Conservation (phyloP, 768 basidiomycete genomes). For the Tylopilus balloui region DNA sequence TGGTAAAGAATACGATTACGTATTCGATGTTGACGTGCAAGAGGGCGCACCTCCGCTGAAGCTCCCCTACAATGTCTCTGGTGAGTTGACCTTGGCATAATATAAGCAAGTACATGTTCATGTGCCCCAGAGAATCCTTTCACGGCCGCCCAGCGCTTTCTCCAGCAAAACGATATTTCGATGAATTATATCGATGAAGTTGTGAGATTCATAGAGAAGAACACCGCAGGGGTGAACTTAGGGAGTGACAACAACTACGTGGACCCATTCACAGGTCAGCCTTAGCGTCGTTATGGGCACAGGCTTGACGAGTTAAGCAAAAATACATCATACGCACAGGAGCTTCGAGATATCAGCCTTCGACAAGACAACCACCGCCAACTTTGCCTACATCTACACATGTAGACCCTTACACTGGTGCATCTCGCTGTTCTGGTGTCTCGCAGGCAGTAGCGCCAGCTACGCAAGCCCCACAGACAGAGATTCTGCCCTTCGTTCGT, state of each 20-base stretch:
- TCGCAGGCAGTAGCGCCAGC: slow-evolving; percentile 32
- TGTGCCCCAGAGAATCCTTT: slow-evolving; percentile 77
- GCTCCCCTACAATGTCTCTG: slow-evolving; percentile 86
- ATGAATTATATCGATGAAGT: slow-evolving; percentile 83
- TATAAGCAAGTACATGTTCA: not conserved
- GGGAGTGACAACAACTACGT: slow-evolving; percentile 59
- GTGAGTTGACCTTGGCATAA: slow-evolving; percentile 37
- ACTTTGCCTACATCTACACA: slow-evolving; percentile 36
- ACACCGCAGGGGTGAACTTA: slow-evolving; percentile 73
- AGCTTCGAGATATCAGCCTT: slow-evolving; percentile 58
- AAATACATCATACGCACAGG: slow-evolving; percentile 34
- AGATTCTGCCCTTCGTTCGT: slow-evolving; percentile 51
- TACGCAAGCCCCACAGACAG: slow-evolving; percentile 32
- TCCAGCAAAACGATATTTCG: slow-evolving; percentile 80
- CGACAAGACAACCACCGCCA: slow-evolving; percentile 31
- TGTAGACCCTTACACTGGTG: slow-evolving; percentile 71
- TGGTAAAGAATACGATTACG: slow-evolving; percentile 96
- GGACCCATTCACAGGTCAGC: slow-evolving; percentile 86
- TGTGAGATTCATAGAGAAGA: slow-evolving; percentile 90
- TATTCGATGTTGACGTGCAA: slow-evolving; percentile 97
- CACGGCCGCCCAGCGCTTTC: slow-evolving; percentile 82
- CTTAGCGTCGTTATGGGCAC: not conserved
- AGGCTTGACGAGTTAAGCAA: not conserved
- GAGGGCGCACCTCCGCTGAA: slow-evolving; percentile 92
- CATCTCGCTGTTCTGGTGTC: slow-evolving; percentile 53